These are phyloP conservation scores for Hyphopichia fennica DNA, from an alignment of 1,139 yeast genomes.

Conservation along the genomic window DNA sequence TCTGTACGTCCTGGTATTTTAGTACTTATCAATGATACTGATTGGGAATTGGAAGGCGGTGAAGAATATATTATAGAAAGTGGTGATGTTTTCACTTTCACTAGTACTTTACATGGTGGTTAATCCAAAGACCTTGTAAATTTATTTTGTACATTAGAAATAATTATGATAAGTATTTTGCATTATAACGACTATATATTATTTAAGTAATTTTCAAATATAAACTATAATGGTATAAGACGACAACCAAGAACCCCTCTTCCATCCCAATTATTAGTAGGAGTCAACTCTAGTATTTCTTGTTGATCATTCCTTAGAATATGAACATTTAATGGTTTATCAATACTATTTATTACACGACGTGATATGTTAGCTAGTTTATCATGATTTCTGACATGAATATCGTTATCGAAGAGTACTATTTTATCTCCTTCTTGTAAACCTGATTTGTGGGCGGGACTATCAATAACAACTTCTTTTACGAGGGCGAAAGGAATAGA, in stretches of 20 bases:
- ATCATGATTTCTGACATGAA: constrained; percentile 54
- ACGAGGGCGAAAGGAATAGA: constrained; percentile 59
- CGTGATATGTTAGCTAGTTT: constrained; percentile 40
- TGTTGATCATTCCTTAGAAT: constrained; percentile 30
- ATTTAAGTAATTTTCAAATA: neutral
- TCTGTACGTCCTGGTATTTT: constrained; percentile 86
- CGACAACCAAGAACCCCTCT: constrained; percentile 75
- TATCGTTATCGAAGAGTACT: constrained; percentile 47
- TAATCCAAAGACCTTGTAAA: constrained; percentile 23
- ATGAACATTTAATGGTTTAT: constrained; percentile 31
- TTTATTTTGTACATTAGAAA: constrained; percentile 1
- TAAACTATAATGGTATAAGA: constrained; percentile 43
- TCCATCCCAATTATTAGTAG: constrained; percentile 66
- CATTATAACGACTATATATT: neutral
- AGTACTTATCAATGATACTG: constrained; percentile 89
- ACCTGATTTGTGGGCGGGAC: constrained; percentile 52
- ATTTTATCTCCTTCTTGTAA: constrained; percentile 48
- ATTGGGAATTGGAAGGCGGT: constrained; percentile 95
- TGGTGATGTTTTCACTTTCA: constrained; percentile 80
- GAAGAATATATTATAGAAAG: constrained; percentile 73
- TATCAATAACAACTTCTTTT: constrained; percentile 40
- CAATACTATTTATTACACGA: constrained; percentile 24
- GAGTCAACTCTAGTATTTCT: constrained; percentile 39
- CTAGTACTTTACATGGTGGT: constrained; percentile 95
- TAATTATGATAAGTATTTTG: too few species aligned